Evolutionary conservation across 2,329 filamentous ascomycete genomes (phyloP).

Genomic region (Paradendryphiella salina): DNA sequence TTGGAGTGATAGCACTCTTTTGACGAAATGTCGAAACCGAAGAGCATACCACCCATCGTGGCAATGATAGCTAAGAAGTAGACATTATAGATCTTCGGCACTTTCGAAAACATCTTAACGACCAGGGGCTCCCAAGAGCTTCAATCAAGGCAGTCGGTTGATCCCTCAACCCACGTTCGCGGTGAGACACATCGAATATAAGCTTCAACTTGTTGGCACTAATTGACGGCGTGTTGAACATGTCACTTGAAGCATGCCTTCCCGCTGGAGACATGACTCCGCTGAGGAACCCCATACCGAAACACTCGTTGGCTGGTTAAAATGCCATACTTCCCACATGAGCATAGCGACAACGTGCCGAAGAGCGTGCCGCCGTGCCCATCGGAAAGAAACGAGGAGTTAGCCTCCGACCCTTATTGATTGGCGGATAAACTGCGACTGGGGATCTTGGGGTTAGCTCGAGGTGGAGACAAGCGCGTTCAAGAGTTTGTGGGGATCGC

Average conservation of each 20-base stretch:
- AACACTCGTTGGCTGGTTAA: constrained; percentile 8
- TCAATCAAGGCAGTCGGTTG: constrained; percentile 1
- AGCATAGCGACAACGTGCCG: constrained; percentile 6
- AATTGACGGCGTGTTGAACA: constrained; percentile 1
- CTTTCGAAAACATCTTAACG: constrained; percentile 36
- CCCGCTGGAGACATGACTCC: constrained; percentile 15
- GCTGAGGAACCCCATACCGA: constrained; percentile 4
- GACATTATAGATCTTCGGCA: constrained; percentile 60
- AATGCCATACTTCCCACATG: neutral
- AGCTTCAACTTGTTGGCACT: neutral
- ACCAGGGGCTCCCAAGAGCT: constrained; percentile 14
- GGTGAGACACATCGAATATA: constrained; percentile 14
- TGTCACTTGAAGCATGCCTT: neutral
- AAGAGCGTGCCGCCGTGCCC: constrained; percentile 3
- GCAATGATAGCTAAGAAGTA: constrained; percentile 62
- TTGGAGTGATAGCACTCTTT: constrained; percentile 62
- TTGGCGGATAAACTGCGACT: constrained; percentile 19
- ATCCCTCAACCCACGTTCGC: constrained; percentile 6
- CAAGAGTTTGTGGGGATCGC: constrained; percentile 16
- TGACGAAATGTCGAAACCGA: constrained; percentile 78
- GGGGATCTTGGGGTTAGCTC: constrained; percentile 10
- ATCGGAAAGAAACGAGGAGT: constrained; percentile 11
- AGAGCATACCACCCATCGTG: constrained; percentile 68
- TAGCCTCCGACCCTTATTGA: neutral
- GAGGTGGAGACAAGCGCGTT: constrained; percentile 8